Evolutionary conservation across 2,329 filamentous ascomycete genomes (phyloP), one percentile per base, ranked within the genome.

Genomic region (Mollisiaceae sp.): DNA sequence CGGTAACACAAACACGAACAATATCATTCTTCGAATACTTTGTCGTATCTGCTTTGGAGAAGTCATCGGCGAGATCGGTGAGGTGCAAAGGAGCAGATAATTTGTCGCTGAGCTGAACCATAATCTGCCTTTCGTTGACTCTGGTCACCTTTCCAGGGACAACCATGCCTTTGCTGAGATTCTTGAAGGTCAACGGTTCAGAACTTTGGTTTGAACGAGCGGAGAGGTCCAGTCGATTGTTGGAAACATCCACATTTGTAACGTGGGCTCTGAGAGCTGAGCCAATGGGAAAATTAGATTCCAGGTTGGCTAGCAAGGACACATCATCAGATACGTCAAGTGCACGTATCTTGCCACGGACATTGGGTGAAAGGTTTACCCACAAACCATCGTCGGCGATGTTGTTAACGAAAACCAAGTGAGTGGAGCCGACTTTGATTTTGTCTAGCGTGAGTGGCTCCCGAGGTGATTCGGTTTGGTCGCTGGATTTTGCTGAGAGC

Each of bases 341-440:
- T 67, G 91, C 85, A 62, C 88, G 88, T 63, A 99, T 87, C 59
- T 93, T 88, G 63, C 95, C 95, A 65, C 94, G 89, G 18, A 99
- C 89, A 60, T 90, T 92, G 8, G 95, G 93, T 1, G 94, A 93
- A 24, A 99, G 80, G 74, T 93, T 97, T 55, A 96, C 90, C 94
- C 95, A 98, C 24, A 97, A 83, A 74, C 86, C 91, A 69, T 92
- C 89, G 35, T 91, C 85, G 24, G 86, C 86, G 67, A 94, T 83
- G 75, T 97, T 98, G 82, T 98, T 99, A 75, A 99, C 87, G 75
- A 94, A 98, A 0, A 91, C 94, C 59, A 96, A 78, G 78, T 91
- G 88, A 1, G 85, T 86, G 20, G 90, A 89, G 20, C 91, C 93
- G 59, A 87, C 81, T 72, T 90, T 83, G 67, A 99, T 80, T 66